Base-by-base conservation (phyloP, 2,329 filamentous ascomycete genomes). In the Sarocladiaceae sp. region DNA sequence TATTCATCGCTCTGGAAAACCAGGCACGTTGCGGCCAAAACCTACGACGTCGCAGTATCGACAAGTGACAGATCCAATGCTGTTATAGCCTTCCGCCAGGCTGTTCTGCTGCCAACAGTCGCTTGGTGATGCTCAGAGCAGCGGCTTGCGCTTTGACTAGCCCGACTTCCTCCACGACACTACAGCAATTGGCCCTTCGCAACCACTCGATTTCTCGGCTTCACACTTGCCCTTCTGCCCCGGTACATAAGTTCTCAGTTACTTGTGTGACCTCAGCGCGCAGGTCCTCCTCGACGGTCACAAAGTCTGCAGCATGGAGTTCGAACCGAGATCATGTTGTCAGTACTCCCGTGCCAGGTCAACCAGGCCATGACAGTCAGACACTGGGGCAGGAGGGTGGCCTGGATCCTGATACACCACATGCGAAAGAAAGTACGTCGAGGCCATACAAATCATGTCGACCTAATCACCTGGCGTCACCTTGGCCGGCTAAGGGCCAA, bases 41-140 rank as follows among this genome's bases (percentile, higher is more conserved):
- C 26, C 9, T 29, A 13, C 26, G 26, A 29, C 26, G 26, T 29
- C 26, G 13, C 13, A 29, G 26, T 29, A 39, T 23, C 4, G 15
- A 27, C 21, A 11, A 16, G 7, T 16, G n/a, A 27, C 12, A 5
- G 24, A 10, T 41, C 24, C 24, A 29, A 27, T 29, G 23, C 21
- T 15, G 4, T 41, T 16, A 11, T 41, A 29, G 19, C 9, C 26
- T n/a, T 15, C 24, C 23, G 15, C n/a, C 6, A 16, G 37, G 37
- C 37, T 41, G 37, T 24, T 11, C 12, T 19, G 19, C 19, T 16
- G 37, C 37, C 37, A 13, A 29, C 10, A 41, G 15, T 29, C 16
- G n/a, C 12, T n/a, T 41, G 37, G 37, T 27, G 18, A 41, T 41
- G 37, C 37, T 21, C 26, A 41, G 37, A 41, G 37, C 37, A 41